Evolutionary conservation across 371 early-diverging fungal genomes (phyloP).

Genomic region (Encephalitozoon romaleae): DNA sequence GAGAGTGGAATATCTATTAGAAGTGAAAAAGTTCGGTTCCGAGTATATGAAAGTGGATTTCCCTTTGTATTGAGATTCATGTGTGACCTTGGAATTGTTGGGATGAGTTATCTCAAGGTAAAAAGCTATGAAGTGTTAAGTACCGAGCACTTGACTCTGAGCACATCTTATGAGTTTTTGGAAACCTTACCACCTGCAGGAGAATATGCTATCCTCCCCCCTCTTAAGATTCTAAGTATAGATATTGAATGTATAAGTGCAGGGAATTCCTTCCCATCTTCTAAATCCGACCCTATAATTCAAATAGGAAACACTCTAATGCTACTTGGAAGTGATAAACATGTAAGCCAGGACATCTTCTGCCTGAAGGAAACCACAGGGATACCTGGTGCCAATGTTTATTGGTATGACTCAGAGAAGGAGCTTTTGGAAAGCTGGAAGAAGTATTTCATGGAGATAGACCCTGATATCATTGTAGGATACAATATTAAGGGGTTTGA

Average conservation of each 20-base stretch:
- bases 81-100: constrained; percentile 82
- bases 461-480: constrained; percentile 95
- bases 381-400: constrained; percentile 81
- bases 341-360: constrained; percentile 81
- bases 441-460: constrained; percentile 63
- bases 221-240: constrained; percentile 84
- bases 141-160: constrained; percentile 69
- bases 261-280: constrained; percentile 86
- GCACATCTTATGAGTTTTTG: constrained; percentile 65
- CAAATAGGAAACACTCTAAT: constrained; percentile 89
- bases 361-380: constrained; percentile 72
- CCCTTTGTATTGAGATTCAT: constrained; percentile 82
- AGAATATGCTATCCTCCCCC: constrained; percentile 82
- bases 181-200: constrained; percentile 75
- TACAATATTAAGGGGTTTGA: constrained; percentile 96
- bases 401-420: constrained; percentile 71
- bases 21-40: constrained; percentile 35
- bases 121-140: constrained; percentile 16
- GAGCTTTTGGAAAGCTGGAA: constrained; percentile 75
- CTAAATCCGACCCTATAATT: constrained; percentile 87
- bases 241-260: constrained; percentile 97
- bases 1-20: constrained; percentile 26
- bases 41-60: constrained; percentile 80
- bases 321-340: constrained; percentile 71
- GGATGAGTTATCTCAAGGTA: constrained; percentile 67